Conservation (phyloP, 345 rosid species). For the Noccaea caerulescens region DNA sequence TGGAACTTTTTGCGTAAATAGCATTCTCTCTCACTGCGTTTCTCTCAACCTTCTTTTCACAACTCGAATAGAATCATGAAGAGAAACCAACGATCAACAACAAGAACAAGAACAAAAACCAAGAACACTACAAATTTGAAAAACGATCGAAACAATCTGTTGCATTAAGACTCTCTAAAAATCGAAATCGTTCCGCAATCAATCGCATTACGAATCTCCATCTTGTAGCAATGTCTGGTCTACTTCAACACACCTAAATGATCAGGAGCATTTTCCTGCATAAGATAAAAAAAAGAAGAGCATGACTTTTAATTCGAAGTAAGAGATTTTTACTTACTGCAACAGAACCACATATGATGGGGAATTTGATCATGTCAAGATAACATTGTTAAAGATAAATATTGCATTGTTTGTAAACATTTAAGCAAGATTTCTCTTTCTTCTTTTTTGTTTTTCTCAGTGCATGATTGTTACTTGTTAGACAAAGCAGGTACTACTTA, state of each 20-base stretch:
- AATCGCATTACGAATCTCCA: too few relatives aligned
- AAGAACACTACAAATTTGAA: not conserved
- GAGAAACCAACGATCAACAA: not conserved
- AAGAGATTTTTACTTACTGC: not conserved
- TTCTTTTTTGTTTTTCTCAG: not conserved
- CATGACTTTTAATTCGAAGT: not conserved
- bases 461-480: not conserved
- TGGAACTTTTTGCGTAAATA: too few relatives aligned
- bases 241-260: conserved; percentile 21
- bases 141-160: too few relatives aligned
- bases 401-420: conserved; percentile 8
- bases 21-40: too few relatives aligned
- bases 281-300: not conserved
- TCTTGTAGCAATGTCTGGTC: conserved; percentile 19
- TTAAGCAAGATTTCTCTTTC: not conserved
- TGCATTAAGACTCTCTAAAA: too few relatives aligned
- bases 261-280: conserved; percentile 35
- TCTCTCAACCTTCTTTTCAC: not conserved
- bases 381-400: not conserved
- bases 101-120: not conserved
- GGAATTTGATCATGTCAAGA: not conserved
- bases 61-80: not conserved
- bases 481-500: conserved; percentile 41
- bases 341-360: conserved; percentile 13
- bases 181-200: too few relatives aligned